Conservation (phyloP, 495 filamentous ascomycete genomes). For the Aspergillus nidulans region DNA sequence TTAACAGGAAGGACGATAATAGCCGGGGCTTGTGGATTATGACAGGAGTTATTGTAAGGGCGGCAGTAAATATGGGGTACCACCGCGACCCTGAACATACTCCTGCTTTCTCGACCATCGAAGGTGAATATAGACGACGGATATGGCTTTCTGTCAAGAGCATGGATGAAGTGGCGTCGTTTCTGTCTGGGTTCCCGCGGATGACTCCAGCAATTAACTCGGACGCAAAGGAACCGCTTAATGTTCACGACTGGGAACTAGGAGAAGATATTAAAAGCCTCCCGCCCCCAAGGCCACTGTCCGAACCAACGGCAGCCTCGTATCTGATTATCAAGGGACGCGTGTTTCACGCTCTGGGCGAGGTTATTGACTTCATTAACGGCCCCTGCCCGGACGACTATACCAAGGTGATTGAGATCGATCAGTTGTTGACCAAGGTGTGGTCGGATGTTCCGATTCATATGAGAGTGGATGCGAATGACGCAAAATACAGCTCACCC, state of each 20-base stretch:
- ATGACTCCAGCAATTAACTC: slow-evolving; percentile 25
- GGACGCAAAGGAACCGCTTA: slow-evolving; percentile 38
- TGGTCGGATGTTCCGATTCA: slow-evolving; percentile 5
- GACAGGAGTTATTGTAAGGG: slow-evolving; percentile 29
- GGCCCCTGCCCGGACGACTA: background rate
- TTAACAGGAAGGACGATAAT: slow-evolving; percentile 30
- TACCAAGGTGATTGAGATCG: background rate
- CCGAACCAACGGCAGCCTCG: slow-evolving; percentile 16
- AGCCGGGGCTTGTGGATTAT: slow-evolving; percentile 39
- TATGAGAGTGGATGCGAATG: background rate
- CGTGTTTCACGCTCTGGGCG: slow-evolving; percentile 1
- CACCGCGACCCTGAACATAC: slow-evolving; percentile 47
- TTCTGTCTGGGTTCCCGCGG: slow-evolving; percentile 37
- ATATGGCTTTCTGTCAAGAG: slow-evolving; percentile 49
- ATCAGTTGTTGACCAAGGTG: background rate
- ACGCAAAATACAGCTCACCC: background rate
- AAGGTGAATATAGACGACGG: slow-evolving; percentile 53
- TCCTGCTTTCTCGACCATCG: slow-evolving; percentile 42
- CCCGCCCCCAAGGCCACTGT: slow-evolving; percentile 18
- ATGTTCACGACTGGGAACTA: slow-evolving; percentile 32
- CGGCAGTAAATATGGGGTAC: slow-evolving; percentile 45
- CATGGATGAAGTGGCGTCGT: slow-evolving; percentile 45
- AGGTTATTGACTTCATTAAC: slow-evolving; percentile 4
- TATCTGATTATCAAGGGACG: slow-evolving; percentile 13
- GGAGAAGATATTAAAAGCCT: slow-evolving; percentile 17